Evolutionary conservation across 371 early-diverging fungal genomes (phyloP), one percentile per base, ranked within the genome.

Genomic region (Thermomucor indicae-seudaticae): DNA sequence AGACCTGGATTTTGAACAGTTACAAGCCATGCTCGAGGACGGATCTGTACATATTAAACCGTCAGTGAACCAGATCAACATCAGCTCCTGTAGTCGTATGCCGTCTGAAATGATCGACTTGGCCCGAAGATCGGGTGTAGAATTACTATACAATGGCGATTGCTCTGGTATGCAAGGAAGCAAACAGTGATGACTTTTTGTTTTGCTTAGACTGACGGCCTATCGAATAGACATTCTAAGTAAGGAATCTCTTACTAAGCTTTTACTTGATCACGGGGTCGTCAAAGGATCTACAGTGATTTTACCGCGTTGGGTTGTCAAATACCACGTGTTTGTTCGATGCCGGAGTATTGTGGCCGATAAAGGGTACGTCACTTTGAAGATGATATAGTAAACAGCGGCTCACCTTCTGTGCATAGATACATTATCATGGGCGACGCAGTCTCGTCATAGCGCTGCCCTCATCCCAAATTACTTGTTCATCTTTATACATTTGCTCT

Each of bases 311-410:
- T 75, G 65, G 65, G 80, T 79, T 16, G 53, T 81, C 55, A 79
- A 81, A 53, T 81, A 81, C 47, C 65, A 79, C 32, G 79, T 75
- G 10, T 75, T 81, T 47, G 74, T 67, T 24, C 61, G 65, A 14
- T 37, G 60, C 45, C 66, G 79, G 35, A 77, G 81, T 38, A 52
- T 80, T 6, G 66, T 80, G 19, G 63, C 70, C 3, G 73, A 78
- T 47, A 80, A 80, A 61, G 81, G 81, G 74, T 80, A 70, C 62
- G 23, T 6, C 20, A 28, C 38, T 16, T 17, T 4, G 12, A 44
- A 10, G 0, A 25, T 20, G 30, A 19, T 39, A 55, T 28, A 1
- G 1, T 8, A 17, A 19, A 27, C 2, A 17, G 19, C 30, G 19
- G 35, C 11, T 31, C 30, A 17, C 12, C 39, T 40, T 25, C 19